phyloP scores from a whole-genome alignment of 1,284 basidiomycete genomes.

The Rhodofomes roseus region DNA sequence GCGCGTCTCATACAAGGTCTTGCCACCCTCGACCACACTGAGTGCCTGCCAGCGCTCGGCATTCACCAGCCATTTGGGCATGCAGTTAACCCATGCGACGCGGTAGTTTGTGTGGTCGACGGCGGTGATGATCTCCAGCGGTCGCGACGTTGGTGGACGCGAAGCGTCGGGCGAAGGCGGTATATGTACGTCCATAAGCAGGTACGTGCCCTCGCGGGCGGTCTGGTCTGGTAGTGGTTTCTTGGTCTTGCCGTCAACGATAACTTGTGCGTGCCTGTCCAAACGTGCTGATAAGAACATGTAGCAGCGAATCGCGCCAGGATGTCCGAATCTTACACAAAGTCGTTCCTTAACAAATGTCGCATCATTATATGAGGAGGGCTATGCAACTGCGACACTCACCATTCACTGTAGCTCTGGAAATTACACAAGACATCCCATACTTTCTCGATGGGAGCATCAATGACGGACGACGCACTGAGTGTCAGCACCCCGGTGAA shows the following conservation, averaged over 20 bases:
- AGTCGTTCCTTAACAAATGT: constrained; percentile 53
- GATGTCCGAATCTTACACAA: constrained; percentile 41
- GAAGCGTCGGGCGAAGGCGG: constrained; percentile 49
- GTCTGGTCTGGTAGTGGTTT: constrained; percentile 44
- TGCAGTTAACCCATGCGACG: constrained; percentile 50
- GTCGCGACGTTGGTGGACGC: constrained; percentile 19
- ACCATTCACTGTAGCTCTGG: constrained; percentile 51
- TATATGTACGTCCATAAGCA: constrained; percentile 53
- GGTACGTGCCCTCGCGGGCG: constrained; percentile 40
- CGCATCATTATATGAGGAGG: background rate
- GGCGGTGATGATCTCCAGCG: constrained; percentile 26
- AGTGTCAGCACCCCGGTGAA: constrained; percentile 33
- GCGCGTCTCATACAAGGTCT: constrained; percentile 62
- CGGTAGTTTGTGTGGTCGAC: constrained; percentile 51
- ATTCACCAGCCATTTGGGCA: constrained; percentile 42
- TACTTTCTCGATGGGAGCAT: constrained; percentile 44
- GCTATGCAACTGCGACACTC: background rate
- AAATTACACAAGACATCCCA: constrained; percentile 48
- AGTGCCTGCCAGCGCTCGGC: constrained; percentile 65
- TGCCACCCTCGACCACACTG: constrained; percentile 43
- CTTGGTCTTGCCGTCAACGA: constrained; percentile 39
- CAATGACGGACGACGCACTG: constrained; percentile 37
- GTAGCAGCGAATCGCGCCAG: background rate
- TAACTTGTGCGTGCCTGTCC: constrained; percentile 49
- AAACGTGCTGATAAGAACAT: background rate